Conservation (phyloP, 2,329 filamentous ascomycete genomes). For the Colletotrichum chlorophyti region DNA sequence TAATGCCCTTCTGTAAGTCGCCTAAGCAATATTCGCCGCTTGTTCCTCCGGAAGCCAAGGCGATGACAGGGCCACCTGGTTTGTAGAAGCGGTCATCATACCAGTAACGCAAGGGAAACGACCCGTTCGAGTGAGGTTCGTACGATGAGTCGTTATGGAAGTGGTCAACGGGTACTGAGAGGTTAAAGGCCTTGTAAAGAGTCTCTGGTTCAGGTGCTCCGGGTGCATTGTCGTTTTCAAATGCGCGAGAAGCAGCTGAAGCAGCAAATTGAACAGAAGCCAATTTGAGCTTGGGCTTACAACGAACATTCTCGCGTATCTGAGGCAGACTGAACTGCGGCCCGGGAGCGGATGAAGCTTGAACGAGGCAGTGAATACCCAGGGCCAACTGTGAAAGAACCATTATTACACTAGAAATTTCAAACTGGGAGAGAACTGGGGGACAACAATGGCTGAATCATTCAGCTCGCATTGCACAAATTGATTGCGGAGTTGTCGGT, state of each 20-base stretch:
- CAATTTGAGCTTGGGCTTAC: neutral
- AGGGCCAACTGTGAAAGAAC: neutral
- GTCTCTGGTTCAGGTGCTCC: constrained; percentile 12
- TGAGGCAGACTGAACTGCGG: constrained; percentile 18
- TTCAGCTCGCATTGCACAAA: too few species aligned
- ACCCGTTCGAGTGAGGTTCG: constrained; percentile 74
- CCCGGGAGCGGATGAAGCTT: constrained; percentile 7
- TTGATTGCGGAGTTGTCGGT: too few species aligned
- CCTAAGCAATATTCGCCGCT: constrained; percentile 65
- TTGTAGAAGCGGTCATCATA: constrained; percentile 80
- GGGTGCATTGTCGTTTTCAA: neutral
- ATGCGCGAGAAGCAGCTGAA: neutral
- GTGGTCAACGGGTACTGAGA: constrained; percentile 72
- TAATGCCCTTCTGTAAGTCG: constrained; percentile 80
- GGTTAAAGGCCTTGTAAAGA: constrained; percentile 45
- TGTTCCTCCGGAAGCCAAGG: constrained; percentile 77
- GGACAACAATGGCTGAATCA: too few species aligned
- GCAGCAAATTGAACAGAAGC: neutral
- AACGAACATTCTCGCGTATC: neutral
- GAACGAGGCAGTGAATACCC: constrained; percentile 4
- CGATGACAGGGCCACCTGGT: constrained; percentile 79
- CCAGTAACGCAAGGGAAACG: constrained; percentile 80
- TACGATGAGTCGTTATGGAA: constrained; percentile 83
- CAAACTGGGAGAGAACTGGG: too few species aligned
- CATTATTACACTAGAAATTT: too few species aligned